These are phyloP conservation scores for Pythium dissotocum DNA, from an alignment of 352 stramenopile species.

Conservation along the genomic window DNA sequence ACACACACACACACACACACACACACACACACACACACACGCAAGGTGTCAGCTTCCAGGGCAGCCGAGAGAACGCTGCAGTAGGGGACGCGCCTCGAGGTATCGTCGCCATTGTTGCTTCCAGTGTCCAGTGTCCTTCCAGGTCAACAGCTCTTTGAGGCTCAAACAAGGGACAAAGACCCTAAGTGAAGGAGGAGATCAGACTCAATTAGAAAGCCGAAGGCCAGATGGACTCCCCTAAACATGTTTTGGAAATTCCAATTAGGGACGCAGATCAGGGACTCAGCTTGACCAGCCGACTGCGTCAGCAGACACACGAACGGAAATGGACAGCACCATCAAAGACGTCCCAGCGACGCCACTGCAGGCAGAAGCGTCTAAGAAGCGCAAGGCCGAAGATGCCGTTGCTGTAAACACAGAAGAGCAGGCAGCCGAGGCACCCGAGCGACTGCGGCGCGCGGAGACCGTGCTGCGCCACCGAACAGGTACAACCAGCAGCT, in stretches of 20 bases:
- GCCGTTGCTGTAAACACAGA: neutral
- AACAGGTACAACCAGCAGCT: conserved; percentile 31
- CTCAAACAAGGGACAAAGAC: conserved; percentile 10
- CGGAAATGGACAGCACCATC: neutral
- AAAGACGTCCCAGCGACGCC: neutral
- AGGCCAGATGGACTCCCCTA: no score
- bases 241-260: no score
- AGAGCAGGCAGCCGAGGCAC: conserved; percentile 25
- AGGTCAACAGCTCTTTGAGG: neutral
- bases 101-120: neutral
- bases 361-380: neutral
- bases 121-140: neutral
- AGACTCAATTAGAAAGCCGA: no score
- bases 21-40: neutral
- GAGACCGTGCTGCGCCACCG: conserved; percentile 68
- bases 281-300: neutral
- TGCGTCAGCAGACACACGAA: neutral
- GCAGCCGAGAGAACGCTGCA: neutral
- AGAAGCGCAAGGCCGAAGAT: neutral
- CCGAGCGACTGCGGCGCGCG: conserved; percentile 62
- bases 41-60: neutral
- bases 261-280: neutral
- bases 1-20: neutral
- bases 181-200: neutral
- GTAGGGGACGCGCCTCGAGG: neutral